These are phyloP conservation scores for Oenanthe javanica DNA, from an alignment of 140 eudicot species.

Conservation along the genomic window DNA sequence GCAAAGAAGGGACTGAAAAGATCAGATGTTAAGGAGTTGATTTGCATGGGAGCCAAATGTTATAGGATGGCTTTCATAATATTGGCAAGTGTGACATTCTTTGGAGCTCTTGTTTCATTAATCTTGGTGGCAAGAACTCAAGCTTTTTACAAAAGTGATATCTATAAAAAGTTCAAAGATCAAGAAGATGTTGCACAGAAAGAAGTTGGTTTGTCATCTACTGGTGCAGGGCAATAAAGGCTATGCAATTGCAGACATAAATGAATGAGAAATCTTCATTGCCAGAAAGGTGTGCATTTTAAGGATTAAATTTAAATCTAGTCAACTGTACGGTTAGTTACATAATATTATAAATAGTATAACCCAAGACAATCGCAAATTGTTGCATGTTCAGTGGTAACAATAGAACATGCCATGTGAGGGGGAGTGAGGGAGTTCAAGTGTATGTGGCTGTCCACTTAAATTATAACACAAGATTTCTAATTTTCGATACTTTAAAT, in stretches of 20 bases:
- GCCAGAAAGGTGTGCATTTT: background rate
- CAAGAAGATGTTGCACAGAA: slow-evolving; percentile 15
- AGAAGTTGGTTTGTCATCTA: slow-evolving; percentile 14
- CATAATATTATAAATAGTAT: background rate
- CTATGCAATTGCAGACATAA: background rate
- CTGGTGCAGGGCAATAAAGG: slow-evolving; percentile 1
- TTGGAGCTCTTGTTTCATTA: slow-evolving; percentile 55
- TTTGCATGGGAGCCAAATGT: slow-evolving; percentile 49
- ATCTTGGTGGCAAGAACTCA: slow-evolving; percentile 63
- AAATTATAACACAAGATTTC: background rate
- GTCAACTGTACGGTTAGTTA: background rate
- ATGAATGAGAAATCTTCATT: background rate
- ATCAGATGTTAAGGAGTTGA: slow-evolving; percentile 47
- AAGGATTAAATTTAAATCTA: background rate
- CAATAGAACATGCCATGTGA: background rate
- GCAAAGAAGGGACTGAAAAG: slow-evolving; percentile 37
- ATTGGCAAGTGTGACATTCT: slow-evolving; percentile 40
- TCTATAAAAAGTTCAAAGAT: slow-evolving; percentile 59
- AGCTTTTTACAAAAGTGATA: slow-evolving; percentile 51
- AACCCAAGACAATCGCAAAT: background rate
- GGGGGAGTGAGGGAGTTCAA: background rate
- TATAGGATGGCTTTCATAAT: slow-evolving; percentile 46
- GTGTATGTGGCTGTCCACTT: background rate
- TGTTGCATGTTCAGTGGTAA: background rate
- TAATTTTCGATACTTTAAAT: background rate